A percentile compares a stretch with the other conserved stretches of the same genome.
phyloP scores from a whole-genome alignment of 768 basidiomycete genomes.

The Hericium erinaceus region DNA sequence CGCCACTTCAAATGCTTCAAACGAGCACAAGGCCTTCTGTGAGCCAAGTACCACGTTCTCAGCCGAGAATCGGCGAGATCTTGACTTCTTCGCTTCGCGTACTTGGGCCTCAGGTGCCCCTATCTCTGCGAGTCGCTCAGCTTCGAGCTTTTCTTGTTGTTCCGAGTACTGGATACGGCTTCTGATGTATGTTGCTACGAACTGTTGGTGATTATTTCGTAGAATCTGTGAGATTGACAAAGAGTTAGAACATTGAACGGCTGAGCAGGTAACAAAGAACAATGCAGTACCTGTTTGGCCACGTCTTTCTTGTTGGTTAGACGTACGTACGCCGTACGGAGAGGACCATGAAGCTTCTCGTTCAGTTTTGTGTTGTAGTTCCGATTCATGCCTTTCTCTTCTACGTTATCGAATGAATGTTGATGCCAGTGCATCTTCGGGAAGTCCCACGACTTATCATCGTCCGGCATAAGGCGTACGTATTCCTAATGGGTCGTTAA shows the following conservation, averaged over 20 bases:
- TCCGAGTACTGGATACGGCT: not conserved
- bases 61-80: not conserved
- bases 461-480: not conserved
- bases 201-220: not conserved
- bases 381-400: not conserved
- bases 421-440: not conserved
- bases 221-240: not conserved
- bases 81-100: not conserved
- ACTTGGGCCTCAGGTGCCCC: not conserved
- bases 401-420: not conserved
- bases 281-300: not conserved
- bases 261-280: not conserved
- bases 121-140: not conserved
- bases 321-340: not conserved
- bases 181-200: not conserved
- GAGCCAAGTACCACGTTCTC: not conserved
- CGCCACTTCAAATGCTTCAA: not conserved
- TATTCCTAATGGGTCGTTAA: not conserved
- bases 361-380: conserved; percentile 1
- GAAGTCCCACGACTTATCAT: not conserved
- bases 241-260: not conserved
- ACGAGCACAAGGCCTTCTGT: not conserved
- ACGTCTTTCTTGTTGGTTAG: not conserved
- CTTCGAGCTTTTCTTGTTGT: not conserved
- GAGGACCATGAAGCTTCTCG: conserved; percentile 5